Evolutionary conservation across 202 grass and related monocot genomes (phyloP).

Genomic region (Bolboschoenoplectus hybrid): DNA sequence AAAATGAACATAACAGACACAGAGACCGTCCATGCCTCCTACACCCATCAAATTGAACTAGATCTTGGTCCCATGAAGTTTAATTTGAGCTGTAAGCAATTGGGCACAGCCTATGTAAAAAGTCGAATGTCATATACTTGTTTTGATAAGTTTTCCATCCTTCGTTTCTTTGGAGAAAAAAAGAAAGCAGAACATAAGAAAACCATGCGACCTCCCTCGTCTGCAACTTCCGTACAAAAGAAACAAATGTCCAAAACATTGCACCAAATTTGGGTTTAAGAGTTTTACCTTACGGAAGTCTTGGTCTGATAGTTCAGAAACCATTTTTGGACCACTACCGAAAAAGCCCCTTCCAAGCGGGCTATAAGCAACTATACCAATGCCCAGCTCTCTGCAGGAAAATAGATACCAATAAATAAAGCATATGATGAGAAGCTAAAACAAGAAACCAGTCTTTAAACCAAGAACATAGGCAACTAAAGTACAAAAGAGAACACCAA

Average conservation of each 20-base stretch:
- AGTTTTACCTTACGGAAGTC: constrained; percentile 54
- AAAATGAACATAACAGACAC: constrained; percentile 1
- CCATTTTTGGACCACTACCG: constrained; percentile 49
- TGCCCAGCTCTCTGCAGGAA: constrained; percentile 65
- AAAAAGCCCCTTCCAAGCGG: constrained; percentile 69
- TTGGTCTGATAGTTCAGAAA: constrained; percentile 46
- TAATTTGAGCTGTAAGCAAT: not conserved
- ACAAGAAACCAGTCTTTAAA: not conserved
- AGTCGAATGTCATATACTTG: not conserved
- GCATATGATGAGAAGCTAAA: not conserved
- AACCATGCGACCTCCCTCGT: not conserved
- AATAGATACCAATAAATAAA: not conserved
- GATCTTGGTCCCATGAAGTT: not conserved
- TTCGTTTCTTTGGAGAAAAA: not conserved
- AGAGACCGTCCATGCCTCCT: not conserved
- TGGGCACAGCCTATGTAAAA: not conserved
- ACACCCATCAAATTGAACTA: not conserved
- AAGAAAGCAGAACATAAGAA: not conserved
- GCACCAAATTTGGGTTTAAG: not conserved
- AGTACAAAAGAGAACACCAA: not conserved
- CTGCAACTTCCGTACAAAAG: not conserved
- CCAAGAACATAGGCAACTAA: not conserved
- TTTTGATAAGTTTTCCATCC: not conserved
- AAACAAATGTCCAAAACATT: not conserved
- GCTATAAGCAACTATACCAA: constrained; percentile 72